phyloP scores from a whole-genome alignment of 208 protist species.

The Herpetomonas tarakana region DNA sequence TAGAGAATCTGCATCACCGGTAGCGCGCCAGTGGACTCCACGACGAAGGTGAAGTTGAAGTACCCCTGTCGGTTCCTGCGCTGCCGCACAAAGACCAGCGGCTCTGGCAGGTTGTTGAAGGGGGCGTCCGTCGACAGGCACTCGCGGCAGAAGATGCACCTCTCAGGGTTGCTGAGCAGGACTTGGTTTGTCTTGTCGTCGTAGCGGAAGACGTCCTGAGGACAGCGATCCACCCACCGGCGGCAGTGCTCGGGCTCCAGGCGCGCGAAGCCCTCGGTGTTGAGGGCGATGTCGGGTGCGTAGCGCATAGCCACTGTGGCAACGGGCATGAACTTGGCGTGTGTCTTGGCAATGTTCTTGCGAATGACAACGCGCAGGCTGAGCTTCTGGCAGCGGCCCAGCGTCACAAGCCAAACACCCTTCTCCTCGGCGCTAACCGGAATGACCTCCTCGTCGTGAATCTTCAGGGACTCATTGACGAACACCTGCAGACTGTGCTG shows the following conservation, averaged over 20 bases:
- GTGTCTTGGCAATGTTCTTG: conserved; percentile 97
- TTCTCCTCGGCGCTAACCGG: conserved; percentile 79
- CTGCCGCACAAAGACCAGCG: conserved; percentile 84
- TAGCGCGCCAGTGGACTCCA: conserved; percentile 90
- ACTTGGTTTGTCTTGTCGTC: conserved; percentile 63
- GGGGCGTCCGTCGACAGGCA: conserved; percentile 79
- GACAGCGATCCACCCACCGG: conserved; percentile 89
- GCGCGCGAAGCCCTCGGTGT: conserved; percentile 76
- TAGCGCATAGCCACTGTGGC: conserved; percentile 93
- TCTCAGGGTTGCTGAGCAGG: conserved; percentile 53
- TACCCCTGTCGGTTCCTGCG: conserved; percentile 67
- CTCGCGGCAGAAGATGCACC: conserved; percentile 94
- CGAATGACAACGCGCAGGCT: conserved; percentile 77
- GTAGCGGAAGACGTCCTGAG: conserved; percentile 83
- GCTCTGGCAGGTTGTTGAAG: conserved; percentile 73
- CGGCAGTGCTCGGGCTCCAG: conserved; percentile 63
- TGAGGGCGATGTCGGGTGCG: conserved; percentile 91
- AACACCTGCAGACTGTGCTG: conserved; percentile 82
- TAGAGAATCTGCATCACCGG: conserved; percentile 84
- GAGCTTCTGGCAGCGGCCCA: conserved; percentile 84
- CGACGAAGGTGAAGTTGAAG: conserved; percentile 89
- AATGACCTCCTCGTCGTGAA: conserved; percentile 75
- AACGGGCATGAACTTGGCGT: conserved; percentile 98
- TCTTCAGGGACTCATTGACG: conserved; percentile 70
- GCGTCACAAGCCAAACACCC: conserved; percentile 85